Percentiles rank a stretch among this genome's conserved stretches.
These are phyloP conservation scores for Globisporangium heterothallicum DNA, from an alignment of 352 stramenopile genomes.

Conservation along the genomic window DNA sequence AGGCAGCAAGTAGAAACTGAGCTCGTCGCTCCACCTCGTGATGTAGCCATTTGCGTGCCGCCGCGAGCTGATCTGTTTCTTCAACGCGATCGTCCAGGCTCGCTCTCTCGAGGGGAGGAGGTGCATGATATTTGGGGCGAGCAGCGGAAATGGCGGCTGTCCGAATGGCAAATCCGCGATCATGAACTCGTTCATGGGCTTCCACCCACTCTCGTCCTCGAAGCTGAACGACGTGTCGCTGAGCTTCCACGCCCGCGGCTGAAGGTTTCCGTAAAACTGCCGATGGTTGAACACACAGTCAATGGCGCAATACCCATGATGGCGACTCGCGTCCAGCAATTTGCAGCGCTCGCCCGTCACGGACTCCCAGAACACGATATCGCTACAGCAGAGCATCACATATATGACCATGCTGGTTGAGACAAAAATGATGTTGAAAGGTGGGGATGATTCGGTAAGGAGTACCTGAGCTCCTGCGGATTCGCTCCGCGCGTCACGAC, in stretches of 20 bases:
- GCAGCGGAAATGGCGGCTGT: slow-evolving; percentile 22
- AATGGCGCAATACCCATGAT: slow-evolving; percentile 56
- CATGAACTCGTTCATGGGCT: slow-evolving; percentile 40
- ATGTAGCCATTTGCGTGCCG: slow-evolving; percentile 40
- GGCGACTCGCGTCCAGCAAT: slow-evolving; percentile 16
- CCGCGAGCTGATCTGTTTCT: slow-evolving; percentile 30
- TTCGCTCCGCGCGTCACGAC: slow-evolving; percentile 47
- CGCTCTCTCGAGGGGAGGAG: slow-evolving; percentile 32
- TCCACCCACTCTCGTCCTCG: slow-evolving; percentile 59
- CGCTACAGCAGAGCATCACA: slow-evolving; percentile 7
- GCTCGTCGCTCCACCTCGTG: slow-evolving; percentile 71
- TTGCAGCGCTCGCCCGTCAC: slow-evolving; percentile 49
- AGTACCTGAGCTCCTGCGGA: slow-evolving; percentile 14
- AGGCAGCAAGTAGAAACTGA: slow-evolving; percentile 75
- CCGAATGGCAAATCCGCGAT: slow-evolving; percentile 40
- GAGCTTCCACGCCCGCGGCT: slow-evolving; percentile 44
- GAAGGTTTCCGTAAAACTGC: slow-evolving; percentile 73
- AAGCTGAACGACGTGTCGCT: slow-evolving; percentile 45
- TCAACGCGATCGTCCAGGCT: slow-evolving; percentile 44
- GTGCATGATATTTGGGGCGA: slow-evolving; percentile 22
- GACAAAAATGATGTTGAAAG: no score
- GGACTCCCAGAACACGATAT: slow-evolving; percentile 68
- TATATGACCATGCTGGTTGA: background rate
- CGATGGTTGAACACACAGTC: slow-evolving; percentile 81
- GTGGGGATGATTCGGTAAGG: background rate